phyloP scores from a whole-genome alignment of 345 rosid genomes.

The Gossypium bickii region DNA sequence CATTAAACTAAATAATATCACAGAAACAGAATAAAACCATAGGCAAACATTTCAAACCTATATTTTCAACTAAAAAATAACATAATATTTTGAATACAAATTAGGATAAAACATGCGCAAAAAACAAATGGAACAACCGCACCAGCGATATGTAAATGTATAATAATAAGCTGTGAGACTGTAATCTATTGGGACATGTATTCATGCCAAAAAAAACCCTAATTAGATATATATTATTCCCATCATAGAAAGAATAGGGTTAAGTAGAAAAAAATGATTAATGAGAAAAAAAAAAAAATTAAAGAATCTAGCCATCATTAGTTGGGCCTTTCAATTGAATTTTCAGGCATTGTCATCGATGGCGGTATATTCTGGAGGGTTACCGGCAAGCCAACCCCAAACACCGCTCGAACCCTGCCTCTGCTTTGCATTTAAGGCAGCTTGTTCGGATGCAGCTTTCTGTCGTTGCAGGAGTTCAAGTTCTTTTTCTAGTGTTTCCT shows the following conservation, averaged over 20 bases:
- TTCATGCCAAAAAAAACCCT: slow-evolving; percentile 20
- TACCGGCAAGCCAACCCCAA: slow-evolving; percentile 98
- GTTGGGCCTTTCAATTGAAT: not conserved
- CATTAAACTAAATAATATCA: not conserved
- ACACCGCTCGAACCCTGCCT: slow-evolving; percentile 83
- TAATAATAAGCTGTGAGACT: not conserved
- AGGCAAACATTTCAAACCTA: not conserved
- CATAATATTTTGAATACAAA: not conserved
- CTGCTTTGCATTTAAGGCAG: slow-evolving; percentile 60
- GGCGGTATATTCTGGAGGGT: slow-evolving; percentile 32
- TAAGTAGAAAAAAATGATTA: slow-evolving; percentile 12
- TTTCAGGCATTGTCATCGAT: slow-evolving; percentile 25
- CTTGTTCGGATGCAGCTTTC: slow-evolving; percentile 95
- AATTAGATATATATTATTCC: slow-evolving; percentile 20
- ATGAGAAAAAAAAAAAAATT: slow-evolving; percentile 11
- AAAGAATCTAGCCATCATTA: slow-evolving; percentile 6
- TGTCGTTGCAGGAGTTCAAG: slow-evolving; percentile 89
- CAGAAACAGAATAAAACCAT: not conserved
- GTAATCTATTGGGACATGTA: slow-evolving; percentile 12
- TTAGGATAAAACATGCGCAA: not conserved
- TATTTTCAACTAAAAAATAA: not conserved
- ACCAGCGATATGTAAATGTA: not conserved
- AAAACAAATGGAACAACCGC: not conserved
- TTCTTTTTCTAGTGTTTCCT: slow-evolving; percentile 85
- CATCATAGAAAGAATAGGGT: slow-evolving; percentile 20